Base-by-base conservation (phyloP, 2,329 filamentous ascomycete genomes). In the Hymenoscyphus repandus region DNA sequence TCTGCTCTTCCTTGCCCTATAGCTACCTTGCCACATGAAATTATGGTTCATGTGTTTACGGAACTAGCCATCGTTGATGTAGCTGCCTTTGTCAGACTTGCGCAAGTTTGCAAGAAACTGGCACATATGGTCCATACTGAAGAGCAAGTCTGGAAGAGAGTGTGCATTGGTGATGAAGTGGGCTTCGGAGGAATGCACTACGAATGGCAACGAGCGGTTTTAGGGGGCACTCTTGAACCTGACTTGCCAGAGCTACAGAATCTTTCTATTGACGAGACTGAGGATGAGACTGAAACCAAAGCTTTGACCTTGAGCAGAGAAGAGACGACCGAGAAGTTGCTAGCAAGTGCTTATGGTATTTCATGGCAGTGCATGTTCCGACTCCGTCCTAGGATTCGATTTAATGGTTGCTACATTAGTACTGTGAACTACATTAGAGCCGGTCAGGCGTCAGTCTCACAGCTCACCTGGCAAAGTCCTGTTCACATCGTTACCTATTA, bases 401-500 rank as follows among this genome's bases (percentile, higher is more conserved):
- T 95, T 75, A 93, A 93, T 63, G 93, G 93, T 22, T 87, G 90
- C 70, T 99, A 99, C 72, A 97, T 99, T 69, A 89, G 84, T 68
- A 97, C 92, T 0, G 90, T 96, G 52, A 97, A 97, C 72, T 99
- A 99, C 70, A 83, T 89, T 45, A 87, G 93, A 20, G 74, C 89
- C 0, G 93, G 93, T 31, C 86, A 86, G 52, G 77, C 84, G 10
- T 84, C 82, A 2, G 77, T 80, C 17, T 85, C 83, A 57, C 83
- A 83, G 49, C 72, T 86, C 15, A 85, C 87, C 1, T 96, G 91
- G 89, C 74, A 74, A 41, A 85, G 80, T 20, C 91, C 91, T 7
- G 86, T 97, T 33, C 90, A 95, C 66, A 95, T 97, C 52, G 90
- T 99, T 44, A 99, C 93, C 0, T 99, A 97, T 72, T 99, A 95